Conservation (phyloP, 345 rosid species). For the Eucalyptus erythrocorys region DNA sequence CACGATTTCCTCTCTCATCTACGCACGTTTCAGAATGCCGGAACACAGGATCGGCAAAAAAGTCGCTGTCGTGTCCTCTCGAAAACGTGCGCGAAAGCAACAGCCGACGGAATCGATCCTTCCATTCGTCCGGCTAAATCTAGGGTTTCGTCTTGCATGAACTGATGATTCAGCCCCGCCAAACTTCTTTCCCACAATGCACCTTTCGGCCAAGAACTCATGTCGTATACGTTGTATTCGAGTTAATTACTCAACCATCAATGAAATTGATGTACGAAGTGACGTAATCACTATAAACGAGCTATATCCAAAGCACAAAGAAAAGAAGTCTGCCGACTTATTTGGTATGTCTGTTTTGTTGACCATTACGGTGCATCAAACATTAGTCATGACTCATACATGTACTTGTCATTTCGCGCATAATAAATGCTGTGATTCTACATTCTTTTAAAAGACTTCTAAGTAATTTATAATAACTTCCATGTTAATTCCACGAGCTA, state of each 20-base stretch:
- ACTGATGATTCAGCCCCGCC: neutral
- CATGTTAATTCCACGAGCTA: no score
- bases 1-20: neutral
- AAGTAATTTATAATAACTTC: no score
- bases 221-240: neutral
- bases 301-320: neutral
- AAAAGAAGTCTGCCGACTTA: neutral
- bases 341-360: neutral
- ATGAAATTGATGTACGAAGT: neutral
- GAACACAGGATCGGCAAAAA: neutral
- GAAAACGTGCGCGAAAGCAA: neutral
- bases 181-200: neutral
- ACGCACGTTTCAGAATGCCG: neutral
- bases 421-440: neutral
- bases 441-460: no score
- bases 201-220: neutral
- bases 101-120: neutral
- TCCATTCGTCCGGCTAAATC: neutral
- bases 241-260: neutral
- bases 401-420: neutral
- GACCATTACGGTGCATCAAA: neutral
- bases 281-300: accelerated
- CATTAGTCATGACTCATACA: no score
- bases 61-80: neutral
- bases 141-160: neutral